These are phyloP conservation scores for Echria macrotheca DNA, from an alignment of 495 filamentous ascomycete species.

Conservation along the genomic window DNA sequence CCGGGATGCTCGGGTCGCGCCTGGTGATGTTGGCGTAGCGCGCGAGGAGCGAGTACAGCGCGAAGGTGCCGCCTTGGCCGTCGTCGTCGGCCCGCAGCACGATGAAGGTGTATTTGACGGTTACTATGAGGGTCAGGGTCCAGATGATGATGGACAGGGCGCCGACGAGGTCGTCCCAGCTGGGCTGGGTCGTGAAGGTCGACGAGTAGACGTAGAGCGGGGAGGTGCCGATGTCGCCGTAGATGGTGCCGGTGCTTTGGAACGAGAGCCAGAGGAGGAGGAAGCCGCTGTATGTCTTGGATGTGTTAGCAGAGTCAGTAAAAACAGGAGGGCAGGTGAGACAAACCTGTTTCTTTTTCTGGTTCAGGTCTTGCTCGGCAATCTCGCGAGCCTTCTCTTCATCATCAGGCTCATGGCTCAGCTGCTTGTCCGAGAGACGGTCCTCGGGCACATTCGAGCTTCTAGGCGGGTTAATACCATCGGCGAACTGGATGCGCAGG, in stretches of 20 bases:
- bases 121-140: conserved; percentile 68
- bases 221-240: conserved; percentile 69
- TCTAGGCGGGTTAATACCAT: conserved; percentile 1
- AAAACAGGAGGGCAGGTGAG: not conserved
- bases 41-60: conserved; percentile 21
- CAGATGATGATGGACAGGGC: conserved; percentile 70
- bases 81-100: conserved; percentile 70
- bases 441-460: not conserved
- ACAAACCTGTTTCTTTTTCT: conserved; percentile 30
- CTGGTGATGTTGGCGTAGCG: conserved; percentile 48
- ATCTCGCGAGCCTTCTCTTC: conserved; percentile 22
- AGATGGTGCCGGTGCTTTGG: conserved; percentile 65
- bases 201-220: conserved; percentile 70
- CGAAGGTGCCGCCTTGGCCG: conserved; percentile 64
- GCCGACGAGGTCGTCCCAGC: conserved; percentile 59
- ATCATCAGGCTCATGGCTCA: conserved; percentile 9
- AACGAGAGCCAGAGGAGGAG: conserved; percentile 19
- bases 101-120: conserved; percentile 65
- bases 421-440: conserved; percentile 3
- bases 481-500: conserved; percentile 9
- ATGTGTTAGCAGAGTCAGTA: not conserved
- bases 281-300: conserved; percentile 18
- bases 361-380: conserved; percentile 23
- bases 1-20: conserved; percentile 44
- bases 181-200: conserved; percentile 56